These are phyloP conservation scores for Cornus kousa DNA, from an alignment of 148 eudicot species.

Conservation along the genomic window DNA sequence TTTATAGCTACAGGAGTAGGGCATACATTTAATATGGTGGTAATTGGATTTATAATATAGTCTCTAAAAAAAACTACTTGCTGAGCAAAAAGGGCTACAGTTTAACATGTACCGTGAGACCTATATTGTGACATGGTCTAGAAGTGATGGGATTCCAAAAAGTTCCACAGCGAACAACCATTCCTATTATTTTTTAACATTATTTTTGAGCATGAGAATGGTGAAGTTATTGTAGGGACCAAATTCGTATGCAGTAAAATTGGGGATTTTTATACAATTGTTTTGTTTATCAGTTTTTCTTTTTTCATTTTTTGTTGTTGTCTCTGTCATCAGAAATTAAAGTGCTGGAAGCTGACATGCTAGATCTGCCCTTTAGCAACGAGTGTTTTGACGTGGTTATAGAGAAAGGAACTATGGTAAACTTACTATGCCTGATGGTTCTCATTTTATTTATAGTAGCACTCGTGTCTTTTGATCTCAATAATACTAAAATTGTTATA, in stretches of 20 bases:
- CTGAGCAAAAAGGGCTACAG: not conserved
- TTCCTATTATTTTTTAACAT: not conserved
- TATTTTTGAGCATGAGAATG: not conserved
- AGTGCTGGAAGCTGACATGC: conserved; percentile 89
- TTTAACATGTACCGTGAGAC: not conserved
- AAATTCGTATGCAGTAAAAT: not conserved
- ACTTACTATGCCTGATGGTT: not conserved
- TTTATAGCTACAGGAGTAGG: not conserved
- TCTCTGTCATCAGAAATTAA: conserved; percentile 50
- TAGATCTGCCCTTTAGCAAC: conserved; percentile 75
- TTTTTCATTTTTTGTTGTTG: not conserved
- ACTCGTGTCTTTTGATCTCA: not conserved
- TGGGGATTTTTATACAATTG: not conserved
- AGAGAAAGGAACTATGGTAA: conserved; percentile 99
- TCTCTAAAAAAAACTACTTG: not conserved
- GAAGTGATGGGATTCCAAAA: not conserved
- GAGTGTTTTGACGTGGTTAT: conserved; percentile 85
- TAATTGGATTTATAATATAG: not conserved
- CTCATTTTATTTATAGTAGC: not conserved
- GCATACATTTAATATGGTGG: not conserved
- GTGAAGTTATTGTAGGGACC: not conserved
- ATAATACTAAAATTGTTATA: not conserved
- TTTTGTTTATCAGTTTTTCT: not conserved
- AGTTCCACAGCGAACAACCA: not conserved
- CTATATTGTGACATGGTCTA: not conserved